phyloP scores from a whole-genome alignment of 345 rosid genomes.

The Acer campestre region DNA sequence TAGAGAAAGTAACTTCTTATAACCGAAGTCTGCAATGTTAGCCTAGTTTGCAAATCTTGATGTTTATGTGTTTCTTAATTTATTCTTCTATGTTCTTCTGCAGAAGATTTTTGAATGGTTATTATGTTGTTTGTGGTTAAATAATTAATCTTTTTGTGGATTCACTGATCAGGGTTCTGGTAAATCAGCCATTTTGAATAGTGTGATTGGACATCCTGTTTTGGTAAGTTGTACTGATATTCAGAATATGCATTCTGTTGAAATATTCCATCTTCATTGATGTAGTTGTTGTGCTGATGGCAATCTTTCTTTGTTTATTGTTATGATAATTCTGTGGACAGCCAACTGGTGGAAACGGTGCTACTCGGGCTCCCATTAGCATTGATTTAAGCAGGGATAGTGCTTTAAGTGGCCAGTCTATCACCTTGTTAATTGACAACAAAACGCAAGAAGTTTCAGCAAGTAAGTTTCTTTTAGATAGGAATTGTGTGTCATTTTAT shows the following conservation, averaged over 20 bases:
- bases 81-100: background rate
- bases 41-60: background rate
- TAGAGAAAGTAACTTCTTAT: background rate
- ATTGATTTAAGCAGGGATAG: slow-evolving; percentile 69
- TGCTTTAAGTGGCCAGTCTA: slow-evolving; percentile 77
- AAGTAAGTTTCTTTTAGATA: slow-evolving; percentile 45
- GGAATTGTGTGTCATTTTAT: background rate
- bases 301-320: background rate
- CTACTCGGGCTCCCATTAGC: slow-evolving; percentile 91
- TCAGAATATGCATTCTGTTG: slow-evolving; percentile 13
- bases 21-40: background rate
- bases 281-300: slow-evolving; percentile 20
- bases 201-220: slow-evolving; percentile 95
- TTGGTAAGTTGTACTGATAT: slow-evolving; percentile 58
- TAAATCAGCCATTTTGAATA: slow-evolving; percentile 90
- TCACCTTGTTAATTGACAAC: slow-evolving; percentile 80
- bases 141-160: slow-evolving; percentile 10
- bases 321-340: slow-evolving; percentile 31
- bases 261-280: background rate
- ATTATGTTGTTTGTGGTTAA: background rate
- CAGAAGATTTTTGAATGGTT: background rate
- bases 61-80: background rate
- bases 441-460: slow-evolving; percentile 96
- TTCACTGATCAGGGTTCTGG: slow-evolving; percentile 84
- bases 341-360: slow-evolving; percentile 99